Conservation (phyloP, 345 rosid genomes). For the Raphanus raphanistrum region DNA sequence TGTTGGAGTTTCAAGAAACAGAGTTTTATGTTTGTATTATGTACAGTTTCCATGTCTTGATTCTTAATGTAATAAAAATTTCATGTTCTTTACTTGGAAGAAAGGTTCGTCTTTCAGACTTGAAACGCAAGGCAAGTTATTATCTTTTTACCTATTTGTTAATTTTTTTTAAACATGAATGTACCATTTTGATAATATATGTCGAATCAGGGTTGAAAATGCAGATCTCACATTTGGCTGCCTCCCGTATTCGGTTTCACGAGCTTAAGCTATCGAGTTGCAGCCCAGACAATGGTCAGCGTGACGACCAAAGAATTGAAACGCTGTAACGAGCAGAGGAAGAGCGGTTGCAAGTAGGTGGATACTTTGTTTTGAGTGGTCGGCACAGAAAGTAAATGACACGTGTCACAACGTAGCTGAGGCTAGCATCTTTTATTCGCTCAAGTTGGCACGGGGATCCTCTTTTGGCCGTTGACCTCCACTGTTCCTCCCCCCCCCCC, state of each 20-base stretch:
- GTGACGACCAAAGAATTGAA: conserved; percentile 2
- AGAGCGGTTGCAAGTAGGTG: background rate
- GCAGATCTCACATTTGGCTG: background rate
- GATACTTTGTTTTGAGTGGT: background rate
- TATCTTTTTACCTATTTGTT: no score
- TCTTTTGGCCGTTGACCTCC: conserved; percentile 27
- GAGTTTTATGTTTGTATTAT: conserved; percentile 16
- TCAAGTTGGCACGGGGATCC: conserved; percentile 5
- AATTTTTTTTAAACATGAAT: no score
- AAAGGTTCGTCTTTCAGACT: background rate
- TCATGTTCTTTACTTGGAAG: conserved; percentile 18
- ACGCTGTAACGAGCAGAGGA: background rate
- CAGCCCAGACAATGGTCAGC: no score
- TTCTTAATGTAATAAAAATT: conserved; percentile 33
- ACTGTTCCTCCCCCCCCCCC: background rate
- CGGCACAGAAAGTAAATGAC: background rate
- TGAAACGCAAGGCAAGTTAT: background rate
- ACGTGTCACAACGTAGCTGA: conserved; percentile 3
- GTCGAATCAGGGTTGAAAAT: background rate
- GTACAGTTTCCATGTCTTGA: conserved; percentile 39
- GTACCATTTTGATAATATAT: background rate
- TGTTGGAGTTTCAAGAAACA: conserved; percentile 29
- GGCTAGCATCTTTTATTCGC: conserved; percentile 10
- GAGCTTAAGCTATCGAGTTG: no score
- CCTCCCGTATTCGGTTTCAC: no score